Evolutionary conservation across 108 stramenopile genomes (phyloP).

Genomic region (Skeletonema grethae): DNA sequence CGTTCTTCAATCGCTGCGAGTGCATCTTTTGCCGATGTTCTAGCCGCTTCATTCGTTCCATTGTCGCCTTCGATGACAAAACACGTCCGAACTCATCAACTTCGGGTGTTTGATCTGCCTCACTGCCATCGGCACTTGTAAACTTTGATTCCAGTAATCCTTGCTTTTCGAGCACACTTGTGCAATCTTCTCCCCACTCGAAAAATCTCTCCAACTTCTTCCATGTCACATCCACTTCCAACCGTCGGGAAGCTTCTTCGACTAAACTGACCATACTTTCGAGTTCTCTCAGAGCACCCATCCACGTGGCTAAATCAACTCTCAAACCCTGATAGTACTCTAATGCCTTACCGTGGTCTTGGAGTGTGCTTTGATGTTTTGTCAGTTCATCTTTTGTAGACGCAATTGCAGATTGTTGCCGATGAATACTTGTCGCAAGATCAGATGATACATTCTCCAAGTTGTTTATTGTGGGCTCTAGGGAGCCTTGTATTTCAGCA

Average conservation of each 20-base stretch:
- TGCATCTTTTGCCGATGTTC: slow-evolving; percentile 26
- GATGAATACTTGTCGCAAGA: slow-evolving; percentile 33
- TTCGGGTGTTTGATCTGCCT: background rate
- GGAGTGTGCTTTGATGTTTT: slow-evolving; percentile 49
- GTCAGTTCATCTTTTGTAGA: slow-evolving; percentile 47
- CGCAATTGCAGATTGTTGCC: slow-evolving; percentile 29
- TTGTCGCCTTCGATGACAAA: slow-evolving; percentile 59
- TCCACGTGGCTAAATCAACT: slow-evolving; percentile 61
- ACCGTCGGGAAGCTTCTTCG: slow-evolving; percentile 43
- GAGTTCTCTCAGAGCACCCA: slow-evolving; percentile 75
- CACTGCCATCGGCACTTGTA: background rate
- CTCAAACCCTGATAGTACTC: slow-evolving; percentile 75
- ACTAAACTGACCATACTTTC: slow-evolving; percentile 52
- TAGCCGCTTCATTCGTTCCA: slow-evolving; percentile 58
- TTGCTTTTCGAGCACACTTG: slow-evolving; percentile 43
- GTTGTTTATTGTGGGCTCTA: slow-evolving; percentile 38
- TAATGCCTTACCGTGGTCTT: slow-evolving; percentile 58
- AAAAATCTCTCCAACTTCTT: slow-evolving; percentile 32
- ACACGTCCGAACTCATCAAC: slow-evolving; percentile 88
- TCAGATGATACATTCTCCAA: slow-evolving; percentile 36
- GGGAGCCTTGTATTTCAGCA: slow-evolving; percentile 35
- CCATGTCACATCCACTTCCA: slow-evolving; percentile 44
- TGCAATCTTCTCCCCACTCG: slow-evolving; percentile 68
- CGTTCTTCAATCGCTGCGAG: slow-evolving; percentile 1
- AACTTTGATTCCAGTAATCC: slow-evolving; percentile 47